Conservation (phyloP, 805 yeast species). For the Saccharomycopsis babjevae region DNA sequence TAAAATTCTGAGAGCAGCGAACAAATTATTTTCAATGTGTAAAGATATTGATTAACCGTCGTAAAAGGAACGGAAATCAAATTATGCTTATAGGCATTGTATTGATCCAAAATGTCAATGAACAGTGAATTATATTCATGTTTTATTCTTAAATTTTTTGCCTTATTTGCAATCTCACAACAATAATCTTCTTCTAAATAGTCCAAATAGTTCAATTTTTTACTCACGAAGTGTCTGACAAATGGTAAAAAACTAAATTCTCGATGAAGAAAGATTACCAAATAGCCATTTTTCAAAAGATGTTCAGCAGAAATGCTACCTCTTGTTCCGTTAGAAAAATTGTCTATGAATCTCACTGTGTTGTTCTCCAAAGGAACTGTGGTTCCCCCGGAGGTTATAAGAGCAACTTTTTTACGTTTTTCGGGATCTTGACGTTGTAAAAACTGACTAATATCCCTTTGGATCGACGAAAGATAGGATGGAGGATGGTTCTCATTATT, state of each 20-base stretch:
- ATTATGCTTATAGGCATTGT: constrained; percentile 16
- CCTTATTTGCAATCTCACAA: not conserved
- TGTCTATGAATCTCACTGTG: constrained; percentile 93
- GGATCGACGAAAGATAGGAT: constrained; percentile 53
- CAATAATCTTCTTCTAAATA: constrained; percentile 36
- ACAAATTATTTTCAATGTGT: constrained; percentile 65
- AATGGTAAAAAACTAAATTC: constrained; percentile 88
- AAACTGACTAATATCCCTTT: constrained; percentile 48
- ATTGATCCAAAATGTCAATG: constrained; percentile 36
- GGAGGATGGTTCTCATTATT: constrained; percentile 58
- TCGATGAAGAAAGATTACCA: constrained; percentile 85
- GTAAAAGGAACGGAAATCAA: constrained; percentile 74
- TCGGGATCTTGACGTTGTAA: constrained; percentile 38
- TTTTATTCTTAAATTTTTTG: constrained; percentile 35
- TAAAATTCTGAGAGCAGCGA: constrained; percentile 31
- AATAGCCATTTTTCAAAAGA: constrained; percentile 75
- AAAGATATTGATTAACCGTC: constrained; percentile 88
- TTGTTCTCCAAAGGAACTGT: constrained; percentile 96
- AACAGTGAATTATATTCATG: constrained; percentile 51
- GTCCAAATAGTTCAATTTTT: constrained; percentile 52
- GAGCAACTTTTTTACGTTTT: constrained; percentile 40
- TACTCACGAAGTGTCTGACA: constrained; percentile 65
- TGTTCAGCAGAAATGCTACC: constrained; percentile 96
- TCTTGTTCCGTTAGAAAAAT: constrained; percentile 95
- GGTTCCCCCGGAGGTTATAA: constrained; percentile 95